A percentile compares a stretch with the other conserved stretches of the same genome.
Evolutionary conservation across 108 stramenopile species (phyloP).

Genomic region (Nitzschia inconspicua): DNA sequence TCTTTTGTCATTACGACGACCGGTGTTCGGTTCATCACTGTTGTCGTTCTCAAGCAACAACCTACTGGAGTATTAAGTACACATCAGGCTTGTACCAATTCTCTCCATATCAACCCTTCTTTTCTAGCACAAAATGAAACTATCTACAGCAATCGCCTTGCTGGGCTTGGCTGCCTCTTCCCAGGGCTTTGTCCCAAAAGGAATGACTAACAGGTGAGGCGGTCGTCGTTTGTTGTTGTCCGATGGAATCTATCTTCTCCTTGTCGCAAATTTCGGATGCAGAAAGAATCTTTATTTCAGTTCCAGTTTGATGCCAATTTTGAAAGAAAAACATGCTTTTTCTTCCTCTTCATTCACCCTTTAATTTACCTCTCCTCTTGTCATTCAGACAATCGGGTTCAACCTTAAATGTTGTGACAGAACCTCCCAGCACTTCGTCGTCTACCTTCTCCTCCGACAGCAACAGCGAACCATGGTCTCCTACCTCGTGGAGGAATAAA

Average conservation of each 20-base stretch:
- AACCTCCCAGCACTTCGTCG: constrained; percentile 22
- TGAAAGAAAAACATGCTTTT: background rate
- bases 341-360: background rate
- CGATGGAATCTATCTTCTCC: background rate
- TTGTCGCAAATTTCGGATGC: background rate
- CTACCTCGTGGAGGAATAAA: constrained; percentile 68
- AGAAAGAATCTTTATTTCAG: background rate
- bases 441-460: constrained; percentile 13
- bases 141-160: constrained; percentile 12
- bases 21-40: no score
- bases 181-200: constrained; percentile 20
- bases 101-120: no score
- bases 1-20: no score
- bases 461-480: constrained; percentile 60
- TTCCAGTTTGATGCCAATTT: background rate
- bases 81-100: no score
- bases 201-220: constrained; percentile 5
- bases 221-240: background rate
- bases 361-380: background rate
- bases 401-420: constrained; percentile 1
- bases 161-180: constrained; percentile 16
- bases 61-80: no score
- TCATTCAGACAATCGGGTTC: background rate
- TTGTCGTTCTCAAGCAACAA: no score
- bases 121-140: constrained; percentile 11